Evolutionary conservation across 2,329 filamentous ascomycete genomes (phyloP), one percentile per base, ranked within the genome.

Genomic region (Fonsecaea nubica): DNA sequence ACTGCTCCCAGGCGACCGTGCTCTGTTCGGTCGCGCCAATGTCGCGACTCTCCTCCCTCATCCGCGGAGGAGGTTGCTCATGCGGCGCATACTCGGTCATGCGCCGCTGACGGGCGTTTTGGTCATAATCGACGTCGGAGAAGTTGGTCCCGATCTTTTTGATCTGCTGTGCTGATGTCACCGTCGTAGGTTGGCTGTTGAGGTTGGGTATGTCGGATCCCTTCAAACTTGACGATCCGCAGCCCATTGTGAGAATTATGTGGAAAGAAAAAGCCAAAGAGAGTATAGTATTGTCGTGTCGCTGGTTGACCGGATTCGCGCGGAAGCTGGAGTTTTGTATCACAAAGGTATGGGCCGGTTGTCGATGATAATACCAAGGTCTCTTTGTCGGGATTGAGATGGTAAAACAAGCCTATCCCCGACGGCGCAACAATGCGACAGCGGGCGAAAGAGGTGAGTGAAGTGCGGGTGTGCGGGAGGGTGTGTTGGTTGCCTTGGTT

Each of bases 31-130:
- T 25, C n/a, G 65, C 25, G 25, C 25, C 21, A 12, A 38, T 21
- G 30, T 63, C 54, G 15, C 42, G 64, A 38, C 33, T 50, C 48
- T 56, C 38, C 42, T 65, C 64, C 42, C 58, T 25, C 30, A 61
- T 25, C 18, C 48, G 38, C 21, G 25, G 25, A 25, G 61, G 52
- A 15, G 54, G 38, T 13, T 52, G 67, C 58, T 72, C 70, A 32
- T 72, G 53, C 3, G 70, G 70, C 48, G 68, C 70, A 45, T 72
- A 72, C 56, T 69, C 70, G n/a, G 71, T 73, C 58, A 71, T 58
- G 21, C 71, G 65, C 42, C 71, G 64, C 21, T 60, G 42, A 15
- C 55, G 61, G 40, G 45, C 18, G 45, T 65, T 58, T 35, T 67
- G 68, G n/a, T 64, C 62, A 42, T 72, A 73, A 48, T 73, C 64